Base-by-base conservation (phyloP, 1,139 yeast genomes). In the Saccharomyces pastorianus region DNA sequence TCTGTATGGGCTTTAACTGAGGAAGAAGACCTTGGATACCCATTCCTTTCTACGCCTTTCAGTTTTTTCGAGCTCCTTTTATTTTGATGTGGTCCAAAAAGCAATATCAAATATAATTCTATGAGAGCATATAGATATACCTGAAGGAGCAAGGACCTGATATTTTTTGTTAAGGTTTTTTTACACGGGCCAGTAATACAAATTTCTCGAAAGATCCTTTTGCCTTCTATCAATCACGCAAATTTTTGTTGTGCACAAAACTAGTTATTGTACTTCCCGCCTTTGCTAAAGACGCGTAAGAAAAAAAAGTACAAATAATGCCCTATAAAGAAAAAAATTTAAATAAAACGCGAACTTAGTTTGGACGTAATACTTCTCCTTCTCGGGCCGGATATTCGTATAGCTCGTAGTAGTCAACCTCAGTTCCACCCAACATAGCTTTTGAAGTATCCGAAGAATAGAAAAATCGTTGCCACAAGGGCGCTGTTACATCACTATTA, bases 21-120 rank as follows among this genome's bases (percentile, higher is more conserved):
- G 87, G 90, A 50, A 89, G 78, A 26, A 91, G 75, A 0, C 96
- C 96, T 38, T 82, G 73, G 28, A 88, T 88, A 56, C 96, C 96
- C 95, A 88, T 88, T 13, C 17, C 44, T 23, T 49, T 38, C 29
- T 46, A 20, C 25, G 26, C 26, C 20, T 38, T 38, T 38, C 44
- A 17, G 20, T 38, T 9, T 38, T n/a, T 23, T 38, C 20, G 25
- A 17, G 31, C 31, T n/a, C 13, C 27, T 26, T 26, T 34, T 49
- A 41, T 38, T 38, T 38, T 20, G 11, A 20, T 38, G n/a, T 26
- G 6, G 7, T 38, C 11, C 44, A 20, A 17, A 20, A 20, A 17
- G 44, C n/a, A 20, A 20, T 11, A 38, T 8, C 25, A 38, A 20
- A 23, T 17, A 38, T 38, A 17, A 25, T 38, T 38, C 23, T 38